Evolutionary conservation across 768 basidiomycete species (phyloP).

Genomic region (Leucosporidium creatinivorum): DNA sequence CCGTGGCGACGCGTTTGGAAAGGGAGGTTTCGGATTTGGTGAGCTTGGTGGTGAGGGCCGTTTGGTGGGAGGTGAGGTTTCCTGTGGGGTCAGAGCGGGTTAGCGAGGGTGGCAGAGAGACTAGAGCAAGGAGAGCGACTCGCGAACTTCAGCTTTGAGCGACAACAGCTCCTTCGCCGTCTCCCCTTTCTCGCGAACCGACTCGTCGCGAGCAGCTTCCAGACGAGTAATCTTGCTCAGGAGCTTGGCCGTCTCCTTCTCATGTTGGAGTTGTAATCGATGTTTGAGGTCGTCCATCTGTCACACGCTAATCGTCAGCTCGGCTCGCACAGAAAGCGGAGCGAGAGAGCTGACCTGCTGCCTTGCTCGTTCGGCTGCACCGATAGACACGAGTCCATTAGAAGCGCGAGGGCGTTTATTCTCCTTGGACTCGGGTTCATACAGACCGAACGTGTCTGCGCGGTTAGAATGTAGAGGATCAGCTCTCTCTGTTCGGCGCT

Average conservation of each 20-base stretch:
- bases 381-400: background rate
- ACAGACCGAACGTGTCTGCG: conserved; percentile 22
- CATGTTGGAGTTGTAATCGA: background rate
- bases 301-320: too few relatives aligned
- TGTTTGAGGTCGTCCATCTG: conserved; percentile 24
- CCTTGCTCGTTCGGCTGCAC: conserved; percentile 19
- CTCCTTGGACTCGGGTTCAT: conserved; percentile 15
- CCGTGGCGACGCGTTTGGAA: conserved; percentile 18
- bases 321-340: too few relatives aligned
- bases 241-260: conserved; percentile 22
- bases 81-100: too few relatives aligned
- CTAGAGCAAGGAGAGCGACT: background rate
- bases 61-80: background rate
- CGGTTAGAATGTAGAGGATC: too few relatives aligned
- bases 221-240: conserved; percentile 10
- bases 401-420: background rate
- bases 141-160: conserved; percentile 23
- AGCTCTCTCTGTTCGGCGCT: too few relatives aligned
- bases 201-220: conserved; percentile 4
- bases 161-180: background rate
- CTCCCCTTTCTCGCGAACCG: conserved; percentile 8
- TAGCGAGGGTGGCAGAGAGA: too few relatives aligned
- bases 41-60: conserved; percentile 15
- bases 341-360: conserved; percentile 7
- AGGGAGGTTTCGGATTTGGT: conserved; percentile 15